Conservation (phyloP, 352 stramenopile genomes). For the Blastocystis sp. region DNA sequence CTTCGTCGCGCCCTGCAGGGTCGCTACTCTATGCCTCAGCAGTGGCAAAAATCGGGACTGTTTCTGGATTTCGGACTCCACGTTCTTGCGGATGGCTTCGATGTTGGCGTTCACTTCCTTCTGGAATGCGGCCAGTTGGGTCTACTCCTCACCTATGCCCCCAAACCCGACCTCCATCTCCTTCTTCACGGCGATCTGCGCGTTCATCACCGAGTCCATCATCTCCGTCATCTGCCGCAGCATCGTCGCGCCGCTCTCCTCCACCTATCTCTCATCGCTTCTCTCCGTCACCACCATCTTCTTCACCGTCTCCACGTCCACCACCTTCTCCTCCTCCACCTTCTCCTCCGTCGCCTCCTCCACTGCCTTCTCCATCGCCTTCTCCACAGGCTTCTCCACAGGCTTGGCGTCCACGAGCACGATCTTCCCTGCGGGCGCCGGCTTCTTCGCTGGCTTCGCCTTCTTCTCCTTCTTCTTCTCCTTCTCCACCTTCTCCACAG, state of each 20-base stretch:
- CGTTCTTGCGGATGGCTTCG: too few species aligned
- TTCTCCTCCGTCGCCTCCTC: not conserved
- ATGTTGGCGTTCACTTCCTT: too few species aligned
- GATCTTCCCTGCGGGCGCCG: not conserved
- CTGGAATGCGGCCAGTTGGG: too few species aligned
- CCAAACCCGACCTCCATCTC: constrained; percentile 14
- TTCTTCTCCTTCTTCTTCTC: not conserved
- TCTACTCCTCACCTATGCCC: too few species aligned
- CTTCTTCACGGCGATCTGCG: not conserved
- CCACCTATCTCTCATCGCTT: not conserved
- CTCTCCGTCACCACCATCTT: not conserved
- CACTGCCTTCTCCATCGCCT: not conserved
- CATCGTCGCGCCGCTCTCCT: not conserved
- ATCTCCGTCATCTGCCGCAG: not conserved
- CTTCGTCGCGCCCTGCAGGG: too few species aligned
- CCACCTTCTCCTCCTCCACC: not conserved
- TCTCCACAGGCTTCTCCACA: not conserved
- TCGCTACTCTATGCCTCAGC: too few species aligned
- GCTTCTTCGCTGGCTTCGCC: not conserved
- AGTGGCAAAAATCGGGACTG: too few species aligned
- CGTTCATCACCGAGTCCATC: constrained; percentile 10
- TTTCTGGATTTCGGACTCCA: too few species aligned
- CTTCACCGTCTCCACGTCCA: not conserved
- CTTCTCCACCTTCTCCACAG: not conserved
- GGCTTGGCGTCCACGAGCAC: not conserved